Evolutionary conservation across 306 rosid species (phyloP).

Genomic region (Sphenostylis stenocarpa): DNA sequence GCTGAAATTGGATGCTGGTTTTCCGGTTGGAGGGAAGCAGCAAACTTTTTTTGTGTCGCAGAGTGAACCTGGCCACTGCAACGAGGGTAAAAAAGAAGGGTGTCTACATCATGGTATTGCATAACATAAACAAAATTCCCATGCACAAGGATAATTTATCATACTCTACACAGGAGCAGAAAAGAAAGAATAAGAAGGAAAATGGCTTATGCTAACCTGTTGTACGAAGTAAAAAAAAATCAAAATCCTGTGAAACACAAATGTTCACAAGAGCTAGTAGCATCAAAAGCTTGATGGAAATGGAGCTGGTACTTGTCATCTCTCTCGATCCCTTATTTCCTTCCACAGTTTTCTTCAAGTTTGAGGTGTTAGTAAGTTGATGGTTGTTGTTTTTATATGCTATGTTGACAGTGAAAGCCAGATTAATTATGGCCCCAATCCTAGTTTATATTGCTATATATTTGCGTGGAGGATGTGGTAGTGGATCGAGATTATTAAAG

Average conservation of each 20-base stretch:
- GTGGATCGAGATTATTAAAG: neutral
- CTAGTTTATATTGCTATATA: neutral
- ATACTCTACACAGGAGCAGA: too few species aligned
- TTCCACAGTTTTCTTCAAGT: neutral
- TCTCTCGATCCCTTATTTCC: neutral
- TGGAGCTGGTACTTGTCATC: neutral
- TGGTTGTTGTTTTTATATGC: neutral
- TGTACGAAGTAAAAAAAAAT: conserved; percentile 46
- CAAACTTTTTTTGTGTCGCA: conserved; percentile 34
- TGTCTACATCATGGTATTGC: neutral
- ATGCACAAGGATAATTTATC: too few species aligned
- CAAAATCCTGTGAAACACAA: conserved; percentile 30
- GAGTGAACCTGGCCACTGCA: conserved; percentile 47
- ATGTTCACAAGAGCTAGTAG: conserved; percentile 9
- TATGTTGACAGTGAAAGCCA: too few species aligned
- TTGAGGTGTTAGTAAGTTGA: neutral
- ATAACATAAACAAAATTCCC: neutral
- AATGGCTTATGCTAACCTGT: conserved; percentile 29
- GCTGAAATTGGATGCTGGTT: conserved; percentile 31
- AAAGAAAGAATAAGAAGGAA: neutral
- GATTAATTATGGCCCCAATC: too few species aligned
- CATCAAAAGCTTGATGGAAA: conserved; percentile 26
- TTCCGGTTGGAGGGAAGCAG: conserved; percentile 43
- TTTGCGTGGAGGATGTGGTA: neutral
- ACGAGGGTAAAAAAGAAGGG: too few species aligned